Evolutionary conservation across 1,139 yeast genomes (phyloP).

Genomic region (Candida gigantensis): DNA sequence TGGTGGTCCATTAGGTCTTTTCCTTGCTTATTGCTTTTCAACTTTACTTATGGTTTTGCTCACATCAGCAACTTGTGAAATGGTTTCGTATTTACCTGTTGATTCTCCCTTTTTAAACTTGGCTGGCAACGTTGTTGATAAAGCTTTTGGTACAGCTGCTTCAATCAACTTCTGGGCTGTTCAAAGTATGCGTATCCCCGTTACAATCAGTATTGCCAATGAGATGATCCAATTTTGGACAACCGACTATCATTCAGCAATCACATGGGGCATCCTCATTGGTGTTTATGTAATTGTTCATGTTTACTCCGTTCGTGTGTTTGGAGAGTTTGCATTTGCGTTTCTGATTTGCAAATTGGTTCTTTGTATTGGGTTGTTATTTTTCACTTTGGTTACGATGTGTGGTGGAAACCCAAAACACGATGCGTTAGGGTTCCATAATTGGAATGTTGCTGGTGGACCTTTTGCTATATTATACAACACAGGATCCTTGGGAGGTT

Average conservation of each 20-base stretch:
- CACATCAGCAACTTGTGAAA: constrained; percentile 76
- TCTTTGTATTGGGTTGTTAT: constrained; percentile 67
- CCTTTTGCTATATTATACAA: constrained; percentile 56
- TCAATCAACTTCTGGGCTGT: constrained; percentile 81
- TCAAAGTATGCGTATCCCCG: constrained; percentile 76
- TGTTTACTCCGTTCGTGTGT: constrained; percentile 67
- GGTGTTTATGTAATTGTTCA: constrained; percentile 63
- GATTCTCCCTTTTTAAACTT: constrained; percentile 60
- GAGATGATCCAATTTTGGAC: constrained; percentile 80
- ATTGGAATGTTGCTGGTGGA: constrained; percentile 54
- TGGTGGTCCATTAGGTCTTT: constrained; percentile 52
- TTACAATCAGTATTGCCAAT: constrained; percentile 79
- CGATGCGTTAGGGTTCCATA: constrained; percentile 67
- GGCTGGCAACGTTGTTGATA: constrained; percentile 60
- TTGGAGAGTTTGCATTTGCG: constrained; percentile 85
- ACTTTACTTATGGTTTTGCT: constrained; percentile 55
- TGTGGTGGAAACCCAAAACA: constrained; percentile 77
- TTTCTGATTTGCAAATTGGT: constrained; percentile 71
- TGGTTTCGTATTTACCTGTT: constrained; percentile 80
- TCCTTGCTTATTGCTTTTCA: constrained; percentile 46
- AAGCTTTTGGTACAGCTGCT: constrained; percentile 74
- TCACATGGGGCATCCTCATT: constrained; percentile 62
- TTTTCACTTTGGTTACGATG: constrained; percentile 78
- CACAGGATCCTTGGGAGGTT: constrained; percentile 62
- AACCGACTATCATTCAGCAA: constrained; percentile 69